A percentile compares a stretch with the other conserved stretches of the same genome.
These are phyloP conservation scores for Calonectria hongkongensis DNA, from an alignment of 2,329 filamentous ascomycete species.

Conservation along the genomic window DNA sequence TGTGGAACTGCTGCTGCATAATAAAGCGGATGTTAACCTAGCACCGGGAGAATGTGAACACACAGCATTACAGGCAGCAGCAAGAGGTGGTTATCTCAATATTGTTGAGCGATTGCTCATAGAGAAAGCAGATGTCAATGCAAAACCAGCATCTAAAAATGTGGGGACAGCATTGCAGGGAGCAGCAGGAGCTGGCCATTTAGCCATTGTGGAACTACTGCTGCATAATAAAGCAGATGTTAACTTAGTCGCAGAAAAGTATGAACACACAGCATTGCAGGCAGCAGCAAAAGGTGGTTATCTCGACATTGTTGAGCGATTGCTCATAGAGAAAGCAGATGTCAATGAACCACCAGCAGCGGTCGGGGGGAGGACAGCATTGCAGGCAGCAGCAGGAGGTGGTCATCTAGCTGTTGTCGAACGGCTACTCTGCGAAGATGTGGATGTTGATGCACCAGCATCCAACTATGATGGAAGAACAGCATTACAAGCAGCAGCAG, in stretches of 20 bases:
- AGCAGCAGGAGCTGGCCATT: no score
- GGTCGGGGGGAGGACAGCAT: background rate
- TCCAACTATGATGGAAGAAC: background rate
- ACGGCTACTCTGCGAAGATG: background rate
- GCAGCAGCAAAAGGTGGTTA: background rate
- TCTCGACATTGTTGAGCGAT: background rate
- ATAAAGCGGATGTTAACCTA: no score
- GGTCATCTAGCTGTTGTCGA: background rate
- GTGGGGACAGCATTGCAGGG: background rate
- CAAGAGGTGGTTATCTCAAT: background rate
- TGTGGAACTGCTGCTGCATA: no score
- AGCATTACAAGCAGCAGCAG: background rate
- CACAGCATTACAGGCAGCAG: background rate
- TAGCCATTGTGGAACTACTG: no score
- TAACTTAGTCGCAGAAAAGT: no score
- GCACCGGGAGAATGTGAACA: no score
- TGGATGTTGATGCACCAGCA: background rate
- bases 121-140: background rate
- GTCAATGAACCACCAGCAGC: background rate
- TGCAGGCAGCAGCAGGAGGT: background rate
- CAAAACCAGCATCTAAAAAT: background rate
- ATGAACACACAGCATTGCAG: background rate
- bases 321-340: background rate
- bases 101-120: background rate
- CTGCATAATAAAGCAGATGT: no score